Evolutionary conservation across 2,329 filamentous ascomycete genomes (phyloP).

Genomic region (Colletotrichum echinochloae): DNA sequence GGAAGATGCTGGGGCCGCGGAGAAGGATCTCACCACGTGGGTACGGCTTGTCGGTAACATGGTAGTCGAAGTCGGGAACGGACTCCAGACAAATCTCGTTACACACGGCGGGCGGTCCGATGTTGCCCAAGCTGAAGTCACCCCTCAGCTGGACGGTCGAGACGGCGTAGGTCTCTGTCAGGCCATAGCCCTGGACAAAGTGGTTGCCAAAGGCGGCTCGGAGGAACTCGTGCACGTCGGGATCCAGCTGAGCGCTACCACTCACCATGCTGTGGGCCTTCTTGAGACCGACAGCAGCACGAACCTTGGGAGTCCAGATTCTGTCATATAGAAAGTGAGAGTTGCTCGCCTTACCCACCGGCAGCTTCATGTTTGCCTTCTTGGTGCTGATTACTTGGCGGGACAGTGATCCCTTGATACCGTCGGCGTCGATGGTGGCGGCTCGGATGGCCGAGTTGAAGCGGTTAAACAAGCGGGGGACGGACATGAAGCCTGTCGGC

Average conservation of each 20-base stretch:
- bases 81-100: conserved; percentile 85
- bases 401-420: conserved; percentile 84
- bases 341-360: conserved; percentile 80
- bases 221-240: conserved; percentile 88
- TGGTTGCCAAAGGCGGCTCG: conserved; percentile 83
- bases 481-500: conserved; percentile 86
- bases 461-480: conserved; percentile 91
- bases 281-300: conserved; percentile 84
- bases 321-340: conserved; percentile 83
- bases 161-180: conserved; percentile 93
- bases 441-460: conserved; percentile 87
- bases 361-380: conserved; percentile 79
- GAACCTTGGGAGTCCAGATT: conserved; percentile 91
- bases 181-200: conserved; percentile 89
- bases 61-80: conserved; percentile 95
- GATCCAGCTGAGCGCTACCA: conserved; percentile 91
- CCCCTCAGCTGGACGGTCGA: conserved; percentile 75
- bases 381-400: conserved; percentile 85
- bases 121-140: conserved; percentile 84
- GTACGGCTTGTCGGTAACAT: conserved; percentile 85
- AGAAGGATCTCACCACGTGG: conserved; percentile 92
- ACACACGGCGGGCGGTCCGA: conserved; percentile 76
- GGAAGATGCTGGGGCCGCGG: conserved; percentile 83
- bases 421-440: conserved; percentile 81
- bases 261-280: conserved; percentile 80